Percentiles rank a stretch among this genome's conserved stretches.
phyloP scores from a whole-genome alignment of 192 early-diverging fungal genomes.

The Phlyctochytrium bullatum region DNA sequence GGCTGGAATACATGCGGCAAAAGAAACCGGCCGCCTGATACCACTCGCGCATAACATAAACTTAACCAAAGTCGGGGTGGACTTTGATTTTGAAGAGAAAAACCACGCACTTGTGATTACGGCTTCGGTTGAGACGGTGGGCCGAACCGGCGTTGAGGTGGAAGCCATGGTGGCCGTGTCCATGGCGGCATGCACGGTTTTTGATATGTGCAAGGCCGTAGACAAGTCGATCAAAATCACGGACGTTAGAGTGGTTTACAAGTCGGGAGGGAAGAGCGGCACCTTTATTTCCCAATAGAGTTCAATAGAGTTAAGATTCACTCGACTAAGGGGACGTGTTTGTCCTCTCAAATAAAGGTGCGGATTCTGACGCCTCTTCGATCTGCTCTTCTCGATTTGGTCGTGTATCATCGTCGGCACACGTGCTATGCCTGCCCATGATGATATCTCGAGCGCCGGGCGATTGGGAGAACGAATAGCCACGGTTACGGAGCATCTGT shows the following conservation, averaged over 20 bases:
- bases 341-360: background rate
- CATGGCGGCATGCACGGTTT: constrained; percentile 79
- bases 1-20: constrained; percentile 89
- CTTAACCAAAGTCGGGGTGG: constrained; percentile 69
- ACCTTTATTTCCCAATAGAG: background rate
- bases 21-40: constrained; percentile 76
- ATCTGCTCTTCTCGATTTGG: background rate
- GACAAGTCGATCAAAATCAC: constrained; percentile 79
- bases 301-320: no score
- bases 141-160: constrained; percentile 78
- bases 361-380: background rate
- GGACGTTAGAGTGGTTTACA: constrained; percentile 69
- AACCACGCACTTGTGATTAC: constrained; percentile 63
- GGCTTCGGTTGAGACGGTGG: constrained; percentile 68
- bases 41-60: constrained; percentile 85
- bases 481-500: constrained; percentile 37
- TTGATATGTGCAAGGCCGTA: constrained; percentile 95
- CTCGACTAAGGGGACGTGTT: no score
- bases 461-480: constrained; percentile 44
- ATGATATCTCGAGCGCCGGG: constrained; percentile 40
- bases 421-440: constrained; percentile 7
- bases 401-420: background rate
- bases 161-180: constrained; percentile 59
- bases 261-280: constrained; percentile 73
- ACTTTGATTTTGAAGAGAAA: constrained; percentile 46